phyloP scores from a whole-genome alignment of 2,329 filamentous ascomycete species.

The Calonectria leucothoes region DNA sequence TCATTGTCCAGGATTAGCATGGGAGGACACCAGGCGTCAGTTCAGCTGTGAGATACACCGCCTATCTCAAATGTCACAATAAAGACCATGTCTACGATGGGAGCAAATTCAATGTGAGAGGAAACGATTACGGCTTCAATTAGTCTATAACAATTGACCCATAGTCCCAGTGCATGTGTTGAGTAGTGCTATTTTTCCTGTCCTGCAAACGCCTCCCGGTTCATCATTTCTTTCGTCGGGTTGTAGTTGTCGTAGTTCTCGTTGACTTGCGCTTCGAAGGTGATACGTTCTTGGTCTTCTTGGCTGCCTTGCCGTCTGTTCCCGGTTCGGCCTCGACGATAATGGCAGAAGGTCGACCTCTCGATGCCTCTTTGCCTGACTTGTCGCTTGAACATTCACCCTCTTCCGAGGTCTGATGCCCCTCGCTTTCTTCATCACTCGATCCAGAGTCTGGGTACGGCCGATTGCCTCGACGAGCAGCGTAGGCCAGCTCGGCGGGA shows the following conservation, averaged over 20 bases:
- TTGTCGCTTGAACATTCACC: constrained; percentile 53
- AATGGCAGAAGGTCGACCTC: constrained; percentile 50
- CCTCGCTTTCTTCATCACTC: constrained; percentile 44
- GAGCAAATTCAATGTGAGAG: background rate
- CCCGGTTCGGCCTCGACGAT: constrained; percentile 51
- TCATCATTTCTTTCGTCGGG: constrained; percentile 50
- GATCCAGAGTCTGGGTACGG: constrained; percentile 47
- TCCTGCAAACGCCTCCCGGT: background rate
- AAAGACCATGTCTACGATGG: background rate
- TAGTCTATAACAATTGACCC: constrained; percentile 24
- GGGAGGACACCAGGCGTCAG: background rate
- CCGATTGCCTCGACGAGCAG: constrained; percentile 43
- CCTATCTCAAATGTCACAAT: background rate
- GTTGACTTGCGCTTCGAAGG: constrained; percentile 55
- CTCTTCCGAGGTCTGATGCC: constrained; percentile 43
- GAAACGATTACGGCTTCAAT: constrained; percentile 23
- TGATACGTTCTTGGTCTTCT: constrained; percentile 54
- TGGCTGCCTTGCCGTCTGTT: constrained; percentile 44
- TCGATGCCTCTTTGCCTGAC: constrained; percentile 43
- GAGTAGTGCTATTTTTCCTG: constrained; percentile 19
- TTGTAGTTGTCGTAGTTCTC: constrained; percentile 21
- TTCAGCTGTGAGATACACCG: background rate
- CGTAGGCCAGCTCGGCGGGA: constrained; percentile 43
- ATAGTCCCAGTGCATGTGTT: constrained; percentile 19
- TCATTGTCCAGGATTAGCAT: background rate